Percentiles rank a stretch among this genome's conserved stretches.
Evolutionary conservation across 805 yeast genomes (phyloP).

Genomic region (Wickerhamiella sorbophila): DNA sequence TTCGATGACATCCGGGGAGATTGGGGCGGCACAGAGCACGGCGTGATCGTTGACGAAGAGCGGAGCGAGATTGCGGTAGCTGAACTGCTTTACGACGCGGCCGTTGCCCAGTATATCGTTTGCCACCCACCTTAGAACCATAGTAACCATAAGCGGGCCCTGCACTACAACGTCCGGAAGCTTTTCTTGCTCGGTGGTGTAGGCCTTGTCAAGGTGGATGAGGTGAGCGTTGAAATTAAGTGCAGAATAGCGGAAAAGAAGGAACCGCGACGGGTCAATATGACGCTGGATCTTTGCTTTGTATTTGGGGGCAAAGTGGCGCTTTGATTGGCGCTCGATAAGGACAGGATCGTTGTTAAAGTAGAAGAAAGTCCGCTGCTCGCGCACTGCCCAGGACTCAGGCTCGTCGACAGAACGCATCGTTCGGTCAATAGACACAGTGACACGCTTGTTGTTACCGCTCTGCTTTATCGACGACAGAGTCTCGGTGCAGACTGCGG

Average conservation of each 20-base stretch:
- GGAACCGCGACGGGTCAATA: conserved; percentile 29
- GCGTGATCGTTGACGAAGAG: conserved; percentile 31
- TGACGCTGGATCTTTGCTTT: conserved; percentile 14
- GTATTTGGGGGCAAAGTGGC: conserved; percentile 15
- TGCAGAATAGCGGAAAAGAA: conserved; percentile 52
- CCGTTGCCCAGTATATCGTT: conserved; percentile 9
- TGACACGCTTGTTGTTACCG: conserved; percentile 21
- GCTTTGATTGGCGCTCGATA: conserved; percentile 12
- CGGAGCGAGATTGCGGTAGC: conserved; percentile 39
- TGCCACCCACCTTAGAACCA: conserved; percentile 40
- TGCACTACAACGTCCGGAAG: conserved; percentile 53
- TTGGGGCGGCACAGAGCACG: conserved; percentile 15
- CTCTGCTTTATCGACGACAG: conserved; percentile 23
- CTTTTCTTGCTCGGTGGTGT: conserved; percentile 40
- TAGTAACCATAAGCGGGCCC: conserved; percentile 64
- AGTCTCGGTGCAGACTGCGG: conserved; percentile 38
- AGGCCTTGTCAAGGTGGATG: conserved; percentile 57
- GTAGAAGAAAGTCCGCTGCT: conserved; percentile 48
- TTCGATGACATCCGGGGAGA: conserved; percentile 11
- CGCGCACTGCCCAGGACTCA: conserved; percentile 29
- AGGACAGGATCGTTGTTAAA: conserved; percentile 27
- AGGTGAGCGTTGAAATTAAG: conserved; percentile 71
- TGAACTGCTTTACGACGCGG: conserved; percentile 24
- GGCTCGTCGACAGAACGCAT: conserved; percentile 23
- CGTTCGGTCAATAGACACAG: conserved; percentile 43